Evolutionary conservation across 495 filamentous ascomycete species (phyloP).

Genomic region (Lichenothelia convexa): DNA sequence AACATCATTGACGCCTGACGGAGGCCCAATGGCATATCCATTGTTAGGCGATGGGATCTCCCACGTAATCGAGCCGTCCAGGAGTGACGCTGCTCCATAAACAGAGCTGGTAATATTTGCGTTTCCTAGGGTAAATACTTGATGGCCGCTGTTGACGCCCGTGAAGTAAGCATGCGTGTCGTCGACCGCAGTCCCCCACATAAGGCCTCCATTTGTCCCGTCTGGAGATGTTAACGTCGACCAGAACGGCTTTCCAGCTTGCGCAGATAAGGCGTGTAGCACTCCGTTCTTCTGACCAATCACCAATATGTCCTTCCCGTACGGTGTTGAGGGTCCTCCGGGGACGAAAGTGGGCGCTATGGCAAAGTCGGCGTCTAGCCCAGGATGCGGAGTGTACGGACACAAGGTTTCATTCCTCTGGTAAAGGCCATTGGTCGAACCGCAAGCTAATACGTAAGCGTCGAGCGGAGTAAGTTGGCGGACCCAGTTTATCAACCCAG

Average conservation of each 20-base stretch:
- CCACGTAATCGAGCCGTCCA: slow-evolving; percentile 1
- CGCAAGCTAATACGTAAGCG: neutral
- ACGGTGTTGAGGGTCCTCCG: slow-evolving; percentile 2
- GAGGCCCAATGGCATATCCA: neutral
- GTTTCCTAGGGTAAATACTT: slow-evolving; percentile 9
- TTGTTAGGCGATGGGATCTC: slow-evolving; percentile 1
- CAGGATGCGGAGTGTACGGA: slow-evolving; percentile 18
- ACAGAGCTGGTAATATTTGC: slow-evolving; percentile 15
- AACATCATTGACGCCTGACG: neutral
- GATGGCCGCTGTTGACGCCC: slow-evolving; percentile 12
- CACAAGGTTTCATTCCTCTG: slow-evolving; percentile 14
- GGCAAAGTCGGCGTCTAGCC: slow-evolving; percentile 24
- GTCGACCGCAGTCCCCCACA: slow-evolving; percentile 25
- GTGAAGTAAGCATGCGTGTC: slow-evolving; percentile 20
- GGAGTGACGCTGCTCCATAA: slow-evolving; percentile 13
- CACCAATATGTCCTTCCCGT: slow-evolving; percentile 16
- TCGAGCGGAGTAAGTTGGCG: neutral
- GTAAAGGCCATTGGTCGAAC: neutral
- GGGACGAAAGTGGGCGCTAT: slow-evolving; percentile 26
- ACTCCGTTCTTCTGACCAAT: slow-evolving; percentile 25
- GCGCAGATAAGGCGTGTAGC: slow-evolving; percentile 19
- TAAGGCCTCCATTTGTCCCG: slow-evolving; percentile 15
- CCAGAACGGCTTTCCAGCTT: slow-evolving; percentile 18
- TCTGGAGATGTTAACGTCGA: slow-evolving; percentile 3
- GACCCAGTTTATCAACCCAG: neutral